Percentiles rank a stretch among this genome's conserved stretches.
Conservation (phyloP, 75 land plant species). For the Selaginella tamariscina region DNA sequence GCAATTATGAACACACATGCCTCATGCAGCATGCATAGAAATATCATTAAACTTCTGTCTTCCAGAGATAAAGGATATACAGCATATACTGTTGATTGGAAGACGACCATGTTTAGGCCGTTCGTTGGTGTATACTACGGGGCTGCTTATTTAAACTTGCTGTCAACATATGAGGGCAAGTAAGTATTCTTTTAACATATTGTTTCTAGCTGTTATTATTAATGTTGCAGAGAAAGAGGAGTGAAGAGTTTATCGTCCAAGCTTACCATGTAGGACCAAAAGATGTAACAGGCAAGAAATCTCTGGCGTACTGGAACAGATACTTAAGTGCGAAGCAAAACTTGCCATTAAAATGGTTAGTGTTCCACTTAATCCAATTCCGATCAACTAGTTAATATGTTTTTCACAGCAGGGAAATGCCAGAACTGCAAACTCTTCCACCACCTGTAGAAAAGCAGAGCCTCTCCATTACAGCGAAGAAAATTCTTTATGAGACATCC, state of each 20-base stretch:
- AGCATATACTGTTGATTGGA: slow-evolving; percentile 45
- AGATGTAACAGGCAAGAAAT: background rate
- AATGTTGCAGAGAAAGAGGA: slow-evolving; percentile 6
- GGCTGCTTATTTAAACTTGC: slow-evolving; percentile 71
- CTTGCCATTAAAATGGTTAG: slow-evolving; percentile 10
- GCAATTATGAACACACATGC: background rate
- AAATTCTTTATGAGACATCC: background rate
- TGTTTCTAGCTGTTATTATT: background rate
- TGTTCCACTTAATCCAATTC: too few species aligned
- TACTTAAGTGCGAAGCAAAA: slow-evolving; percentile 7
- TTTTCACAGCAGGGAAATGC: background rate
- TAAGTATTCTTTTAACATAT: slow-evolving; percentile 19
- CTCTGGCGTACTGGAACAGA: slow-evolving; percentile 4
- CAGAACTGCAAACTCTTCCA: background rate
- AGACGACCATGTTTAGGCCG: slow-evolving; percentile 46
- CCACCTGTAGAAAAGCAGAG: background rate
- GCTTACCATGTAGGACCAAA: slow-evolving; percentile 1
- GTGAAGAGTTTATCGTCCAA: slow-evolving; percentile 5
- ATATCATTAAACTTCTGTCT: background rate
- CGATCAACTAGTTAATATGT: too few species aligned
- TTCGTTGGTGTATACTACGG: slow-evolving; percentile 78
- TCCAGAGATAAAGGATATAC: slow-evolving; percentile 33
- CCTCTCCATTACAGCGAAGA: background rate
- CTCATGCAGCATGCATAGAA: background rate
- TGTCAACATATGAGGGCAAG: slow-evolving; percentile 67